Conservation (phyloP, 495 filamentous ascomycete genomes). For the Penicillium waksmanii region DNA sequence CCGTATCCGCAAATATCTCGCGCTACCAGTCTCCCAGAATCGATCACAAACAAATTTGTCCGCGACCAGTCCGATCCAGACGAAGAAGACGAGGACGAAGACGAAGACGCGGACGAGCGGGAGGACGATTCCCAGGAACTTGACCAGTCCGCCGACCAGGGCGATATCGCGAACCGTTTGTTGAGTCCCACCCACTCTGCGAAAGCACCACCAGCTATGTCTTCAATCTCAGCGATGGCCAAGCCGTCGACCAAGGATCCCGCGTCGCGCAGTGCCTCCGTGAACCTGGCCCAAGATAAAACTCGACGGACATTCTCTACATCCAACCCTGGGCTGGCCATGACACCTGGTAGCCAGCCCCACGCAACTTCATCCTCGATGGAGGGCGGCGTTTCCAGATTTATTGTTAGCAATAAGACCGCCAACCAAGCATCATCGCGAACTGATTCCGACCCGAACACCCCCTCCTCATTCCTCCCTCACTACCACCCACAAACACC, state of each 20-base stretch:
- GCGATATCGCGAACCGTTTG: slow-evolving; percentile 45
- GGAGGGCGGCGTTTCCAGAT: slow-evolving; percentile 52
- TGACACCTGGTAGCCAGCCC: slow-evolving; percentile 32
- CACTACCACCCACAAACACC: slow-evolving; percentile 53
- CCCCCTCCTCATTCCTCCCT: slow-evolving; percentile 52
- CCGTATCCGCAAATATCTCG: slow-evolving; percentile 49
- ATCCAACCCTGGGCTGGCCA: slow-evolving; percentile 30
- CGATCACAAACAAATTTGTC: slow-evolving; percentile 40
- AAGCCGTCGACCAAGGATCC: slow-evolving; percentile 36
- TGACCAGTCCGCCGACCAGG: slow-evolving; percentile 31
- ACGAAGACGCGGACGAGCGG: slow-evolving; percentile 30
- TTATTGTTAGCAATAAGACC: slow-evolving; percentile 44
- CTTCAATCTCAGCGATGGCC: slow-evolving; percentile 51
- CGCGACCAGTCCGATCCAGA: slow-evolving; percentile 27
- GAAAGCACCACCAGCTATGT: slow-evolving; percentile 54
- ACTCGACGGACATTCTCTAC: slow-evolving; percentile 41
- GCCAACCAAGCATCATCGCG: slow-evolving; percentile 38
- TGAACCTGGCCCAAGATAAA: slow-evolving; percentile 42
- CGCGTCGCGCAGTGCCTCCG: slow-evolving; percentile 42
- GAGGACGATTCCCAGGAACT: slow-evolving; percentile 19
- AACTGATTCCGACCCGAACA: slow-evolving; percentile 53
- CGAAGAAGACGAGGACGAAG: slow-evolving; percentile 31
- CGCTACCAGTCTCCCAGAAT: slow-evolving; percentile 51
- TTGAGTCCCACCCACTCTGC: slow-evolving; percentile 46
- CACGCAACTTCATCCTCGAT: slow-evolving; percentile 51